Evolutionary conservation across 306 rosid species (phyloP), one percentile per base, ranked within the genome.

Genomic region (Fagus sylvatica): DNA sequence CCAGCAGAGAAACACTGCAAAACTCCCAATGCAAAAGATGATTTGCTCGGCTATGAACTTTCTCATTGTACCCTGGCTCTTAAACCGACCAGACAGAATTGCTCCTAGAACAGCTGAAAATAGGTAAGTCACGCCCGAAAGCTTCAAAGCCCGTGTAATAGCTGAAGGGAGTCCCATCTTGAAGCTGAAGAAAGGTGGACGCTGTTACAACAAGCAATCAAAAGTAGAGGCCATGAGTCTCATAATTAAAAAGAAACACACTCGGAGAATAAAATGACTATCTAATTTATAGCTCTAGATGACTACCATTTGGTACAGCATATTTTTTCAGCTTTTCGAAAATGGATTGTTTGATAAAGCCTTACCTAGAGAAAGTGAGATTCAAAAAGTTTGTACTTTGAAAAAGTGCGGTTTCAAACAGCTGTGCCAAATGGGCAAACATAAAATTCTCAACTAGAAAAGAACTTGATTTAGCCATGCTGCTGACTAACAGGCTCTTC

Each of bases 111-210:
- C 37, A 43, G 91, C 87, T 5, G 96, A 92, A 49, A 90, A 79
- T 1, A 87, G 36, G 73, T 72, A 86, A 68, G 90, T 93, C n/a
- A 87, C 79, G 60, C 48, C 46, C 16, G 98, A 87, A 76, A 93
- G 96, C 91, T 83, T 87, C 6, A 90, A 83, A 57, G 96, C 93
- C 48, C 81, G 75, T n/a, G 81, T 74, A 57, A 81, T 71, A 75
- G 97, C 98, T 0, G 81, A 80, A 39, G 90, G 98, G 43, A 93
- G 65, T 40, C 94, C 97, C 99, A 96, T 93, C 87, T 96, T 96
- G 87, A 93, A 93, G 86, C 95, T 96, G 87, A 88, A 93, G 80
- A 88, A 93, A 2, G 98, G 98, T 55, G 91, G 90, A 49, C 99
- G 96, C 99, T 95, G 93, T 76, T 12, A 75, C 77, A 53, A 85